These are phyloP conservation scores for Botrytis deweyae DNA, from an alignment of 2,329 filamentous ascomycete genomes.

Conservation along the genomic window DNA sequence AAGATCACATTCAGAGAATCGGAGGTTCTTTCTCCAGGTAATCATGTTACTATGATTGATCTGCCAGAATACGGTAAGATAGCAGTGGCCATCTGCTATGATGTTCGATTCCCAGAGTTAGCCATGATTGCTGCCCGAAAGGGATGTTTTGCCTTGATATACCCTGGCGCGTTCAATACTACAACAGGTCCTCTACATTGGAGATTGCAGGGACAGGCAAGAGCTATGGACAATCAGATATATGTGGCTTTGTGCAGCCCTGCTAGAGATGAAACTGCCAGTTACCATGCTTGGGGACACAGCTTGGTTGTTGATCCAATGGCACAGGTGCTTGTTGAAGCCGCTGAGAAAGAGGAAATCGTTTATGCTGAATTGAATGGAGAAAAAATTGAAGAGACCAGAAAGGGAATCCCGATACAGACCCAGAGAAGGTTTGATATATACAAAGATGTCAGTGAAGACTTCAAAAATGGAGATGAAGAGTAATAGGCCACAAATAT, in stretches of 20 bases:
- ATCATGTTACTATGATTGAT: constrained; percentile 81
- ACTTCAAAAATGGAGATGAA: constrained; percentile 12
- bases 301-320: constrained; percentile 86
- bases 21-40: constrained; percentile 82
- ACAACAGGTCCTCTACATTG: constrained; percentile 93
- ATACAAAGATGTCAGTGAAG: constrained; percentile 82
- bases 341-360: constrained; percentile 74
- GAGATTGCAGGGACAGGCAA: constrained; percentile 75
- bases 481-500: neutral
- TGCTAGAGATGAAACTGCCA: constrained; percentile 71
- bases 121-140: constrained; percentile 83
- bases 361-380: constrained; percentile 70
- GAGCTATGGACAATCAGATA: constrained; percentile 90
- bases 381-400: constrained; percentile 68
- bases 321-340: constrained; percentile 75
- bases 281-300: constrained; percentile 91
- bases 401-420: constrained; percentile 81
- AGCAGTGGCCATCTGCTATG: constrained; percentile 92
- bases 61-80: constrained; percentile 86
- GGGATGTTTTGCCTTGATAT: constrained; percentile 84
- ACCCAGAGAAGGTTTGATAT: constrained; percentile 90
- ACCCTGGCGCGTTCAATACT: constrained; percentile 95
- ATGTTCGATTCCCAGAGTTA: constrained; percentile 92
- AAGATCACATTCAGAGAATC: constrained; percentile 90
- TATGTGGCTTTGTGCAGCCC: constrained; percentile 94